A percentile compares a stretch with the other conserved stretches of the same genome.
phyloP scores from a whole-genome alignment of 768 basidiomycete species.

The Lentinula lateritia region DNA sequence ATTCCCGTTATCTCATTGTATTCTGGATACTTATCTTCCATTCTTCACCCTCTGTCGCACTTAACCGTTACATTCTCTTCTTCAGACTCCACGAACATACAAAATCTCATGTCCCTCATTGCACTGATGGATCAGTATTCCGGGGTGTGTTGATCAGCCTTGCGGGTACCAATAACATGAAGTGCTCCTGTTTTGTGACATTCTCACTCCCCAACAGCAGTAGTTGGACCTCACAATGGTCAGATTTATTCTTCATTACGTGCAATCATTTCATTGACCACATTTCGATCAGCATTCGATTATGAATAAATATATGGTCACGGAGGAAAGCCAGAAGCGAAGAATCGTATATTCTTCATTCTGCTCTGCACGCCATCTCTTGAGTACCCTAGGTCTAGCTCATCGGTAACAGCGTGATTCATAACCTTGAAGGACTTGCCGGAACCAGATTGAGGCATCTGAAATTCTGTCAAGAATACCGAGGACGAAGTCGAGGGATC shows the following conservation, averaged over 20 bases:
- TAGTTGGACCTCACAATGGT: conserved; percentile 46
- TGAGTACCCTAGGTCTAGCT: conserved; percentile 38
- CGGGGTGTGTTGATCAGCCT: not conserved
- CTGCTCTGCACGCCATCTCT: conserved; percentile 56
- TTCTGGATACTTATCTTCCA: no score
- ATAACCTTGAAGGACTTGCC: conserved; percentile 46
- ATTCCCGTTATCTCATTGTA: no score
- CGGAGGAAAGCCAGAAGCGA: conserved; percentile 47
- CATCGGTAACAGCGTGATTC: conserved; percentile 51
- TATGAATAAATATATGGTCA: conserved; percentile 44
- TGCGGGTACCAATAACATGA: conserved; percentile 33
- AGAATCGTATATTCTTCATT: conserved; percentile 50
- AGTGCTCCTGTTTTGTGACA: conserved; percentile 52
- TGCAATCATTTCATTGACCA: not conserved
- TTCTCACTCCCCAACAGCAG: conserved; percentile 47
- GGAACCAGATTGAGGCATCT: conserved; percentile 51
- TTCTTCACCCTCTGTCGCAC: no score
- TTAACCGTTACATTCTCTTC: no score
- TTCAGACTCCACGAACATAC: no score
- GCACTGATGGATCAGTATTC: no score
- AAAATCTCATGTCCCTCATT: no score
- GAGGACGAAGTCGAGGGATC: conserved; percentile 43
- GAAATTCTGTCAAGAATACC: conserved; percentile 36
- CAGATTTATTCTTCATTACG: not conserved
- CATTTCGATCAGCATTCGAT: conserved; percentile 40